A percentile compares a stretch with the other conserved stretches of the same genome.
phyloP scores from a whole-genome alignment of 73 alveolate genomes.

The Tetrahymena malaccensis region DNA sequence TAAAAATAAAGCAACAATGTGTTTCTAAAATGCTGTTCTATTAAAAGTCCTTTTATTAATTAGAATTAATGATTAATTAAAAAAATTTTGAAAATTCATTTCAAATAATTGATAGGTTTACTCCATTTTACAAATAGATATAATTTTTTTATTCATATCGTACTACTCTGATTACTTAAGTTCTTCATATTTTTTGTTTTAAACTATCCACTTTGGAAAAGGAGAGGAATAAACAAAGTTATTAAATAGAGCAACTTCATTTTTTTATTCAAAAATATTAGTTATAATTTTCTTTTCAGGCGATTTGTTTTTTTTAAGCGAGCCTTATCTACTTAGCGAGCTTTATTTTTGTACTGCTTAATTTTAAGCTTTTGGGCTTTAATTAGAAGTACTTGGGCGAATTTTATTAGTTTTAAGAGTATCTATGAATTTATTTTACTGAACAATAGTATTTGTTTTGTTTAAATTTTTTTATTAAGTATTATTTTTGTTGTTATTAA shows the following conservation, averaged over 20 bases:
- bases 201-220: background rate
- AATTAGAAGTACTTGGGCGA: background rate
- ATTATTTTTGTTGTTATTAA: background rate
- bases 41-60: background rate
- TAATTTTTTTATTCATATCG: conserved; percentile 17
- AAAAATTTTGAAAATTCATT: background rate
- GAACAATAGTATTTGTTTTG: background rate
- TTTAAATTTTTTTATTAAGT: background rate
- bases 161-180: conserved; percentile 7
- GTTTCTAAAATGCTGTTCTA: conserved; percentile 19
- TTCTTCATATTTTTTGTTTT: background rate
- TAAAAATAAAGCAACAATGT: conserved; percentile 28
- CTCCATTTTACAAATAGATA: conserved; percentile 34
- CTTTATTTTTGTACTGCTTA: background rate
- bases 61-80: background rate
- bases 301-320: background rate
- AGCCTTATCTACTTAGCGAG: background rate
- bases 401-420: background rate
- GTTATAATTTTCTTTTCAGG: background rate
- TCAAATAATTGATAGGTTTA: background rate
- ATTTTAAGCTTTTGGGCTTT: background rate
- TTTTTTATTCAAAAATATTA: background rate
- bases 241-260: background rate
- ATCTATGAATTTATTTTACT: background rate
- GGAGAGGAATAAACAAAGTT: background rate